Evolutionary conservation across 2,329 filamentous ascomycete genomes (phyloP).

Genomic region (Didymellaceae sp.): DNA sequence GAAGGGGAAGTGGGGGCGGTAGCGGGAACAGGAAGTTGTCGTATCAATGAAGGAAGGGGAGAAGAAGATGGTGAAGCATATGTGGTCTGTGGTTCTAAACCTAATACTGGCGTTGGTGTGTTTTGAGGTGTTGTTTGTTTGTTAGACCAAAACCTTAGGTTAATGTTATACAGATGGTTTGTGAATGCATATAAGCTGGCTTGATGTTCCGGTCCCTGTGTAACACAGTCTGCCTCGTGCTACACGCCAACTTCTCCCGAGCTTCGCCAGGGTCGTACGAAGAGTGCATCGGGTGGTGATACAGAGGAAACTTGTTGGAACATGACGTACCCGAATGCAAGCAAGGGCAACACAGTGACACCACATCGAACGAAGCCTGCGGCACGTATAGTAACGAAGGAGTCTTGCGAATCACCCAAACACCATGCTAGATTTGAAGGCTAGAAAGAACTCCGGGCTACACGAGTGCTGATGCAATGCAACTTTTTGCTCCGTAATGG

Average conservation of each 20-base stretch:
- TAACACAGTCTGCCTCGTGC: background rate
- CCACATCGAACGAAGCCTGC: background rate
- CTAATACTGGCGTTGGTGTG: too few species aligned
- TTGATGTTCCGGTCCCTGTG: background rate
- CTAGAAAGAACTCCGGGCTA: slow-evolving; percentile 15
- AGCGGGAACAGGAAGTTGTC: background rate
- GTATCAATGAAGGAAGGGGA: background rate
- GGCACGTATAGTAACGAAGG: background rate
- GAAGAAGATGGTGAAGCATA: background rate
- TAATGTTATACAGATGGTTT: too few species aligned
- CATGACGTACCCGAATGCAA: background rate
- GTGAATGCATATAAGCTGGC: too few species aligned
- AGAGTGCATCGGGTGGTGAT: too few species aligned
- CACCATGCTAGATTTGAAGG: slow-evolving; percentile 10
- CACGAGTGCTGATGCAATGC: slow-evolving; percentile 8
- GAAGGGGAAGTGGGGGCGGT: background rate
- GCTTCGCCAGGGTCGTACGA: background rate
- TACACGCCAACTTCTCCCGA: background rate
- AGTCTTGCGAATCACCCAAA: slow-evolving; percentile 7
- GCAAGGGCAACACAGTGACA: background rate
- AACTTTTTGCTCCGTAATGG: slow-evolving; percentile 7
- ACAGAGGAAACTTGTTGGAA: too few species aligned
- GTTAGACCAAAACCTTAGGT: too few species aligned
- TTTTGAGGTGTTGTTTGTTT: too few species aligned
- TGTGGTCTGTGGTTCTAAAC: too few species aligned